A percentile compares a stretch with the other conserved stretches of the same genome.
Evolutionary conservation across 2,329 filamentous ascomycete species (phyloP).

Genomic region (Penicillium sp.): DNA sequence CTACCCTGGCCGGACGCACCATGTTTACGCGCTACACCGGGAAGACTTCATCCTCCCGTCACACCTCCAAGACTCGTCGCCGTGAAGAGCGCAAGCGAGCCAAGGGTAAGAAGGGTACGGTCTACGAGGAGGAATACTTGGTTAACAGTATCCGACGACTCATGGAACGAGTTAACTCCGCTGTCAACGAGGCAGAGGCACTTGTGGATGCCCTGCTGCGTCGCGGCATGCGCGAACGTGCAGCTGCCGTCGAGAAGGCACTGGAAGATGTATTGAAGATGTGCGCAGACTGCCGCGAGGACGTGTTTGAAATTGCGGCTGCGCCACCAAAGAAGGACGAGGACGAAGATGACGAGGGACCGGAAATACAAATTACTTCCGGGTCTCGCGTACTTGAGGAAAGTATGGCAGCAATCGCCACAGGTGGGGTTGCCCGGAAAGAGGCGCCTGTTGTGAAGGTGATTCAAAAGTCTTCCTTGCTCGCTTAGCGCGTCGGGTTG

Average conservation of each 20-base stretch:
- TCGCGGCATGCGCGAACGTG: constrained; percentile 83
- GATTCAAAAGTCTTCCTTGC: constrained; percentile 42
- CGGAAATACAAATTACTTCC: constrained; percentile 27
- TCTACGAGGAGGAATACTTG: constrained; percentile 97
- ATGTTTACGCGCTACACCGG: constrained; percentile 93
- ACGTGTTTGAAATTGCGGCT: constrained; percentile 62
- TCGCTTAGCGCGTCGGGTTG: constrained; percentile 26
- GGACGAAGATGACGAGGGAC: constrained; percentile 19
- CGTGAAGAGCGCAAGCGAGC: constrained; percentile 95
- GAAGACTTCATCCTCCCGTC: constrained; percentile 56
- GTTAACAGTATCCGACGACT: constrained; percentile 82
- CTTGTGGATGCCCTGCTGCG: constrained; percentile 76
- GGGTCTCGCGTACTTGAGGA: constrained; percentile 43
- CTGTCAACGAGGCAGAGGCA: constrained; percentile 69
- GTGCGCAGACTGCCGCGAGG: constrained; percentile 65
- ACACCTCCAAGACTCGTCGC: constrained; percentile 82
- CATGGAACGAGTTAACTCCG: constrained; percentile 75
- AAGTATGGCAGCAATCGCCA: constrained; percentile 35
- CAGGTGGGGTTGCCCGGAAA: constrained; percentile 35
- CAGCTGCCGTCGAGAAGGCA: constrained; percentile 71
- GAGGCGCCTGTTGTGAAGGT: constrained; percentile 55
- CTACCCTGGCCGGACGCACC: constrained; percentile 73
- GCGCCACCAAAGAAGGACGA: neutral
- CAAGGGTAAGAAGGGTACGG: constrained; percentile 89
- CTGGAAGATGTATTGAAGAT: constrained; percentile 72